Percentiles rank a stretch among this genome's conserved stretches.
These are phyloP conservation scores for Cercophora newfieldiana DNA, from an alignment of 495 filamentous ascomycete species.

Conservation along the genomic window DNA sequence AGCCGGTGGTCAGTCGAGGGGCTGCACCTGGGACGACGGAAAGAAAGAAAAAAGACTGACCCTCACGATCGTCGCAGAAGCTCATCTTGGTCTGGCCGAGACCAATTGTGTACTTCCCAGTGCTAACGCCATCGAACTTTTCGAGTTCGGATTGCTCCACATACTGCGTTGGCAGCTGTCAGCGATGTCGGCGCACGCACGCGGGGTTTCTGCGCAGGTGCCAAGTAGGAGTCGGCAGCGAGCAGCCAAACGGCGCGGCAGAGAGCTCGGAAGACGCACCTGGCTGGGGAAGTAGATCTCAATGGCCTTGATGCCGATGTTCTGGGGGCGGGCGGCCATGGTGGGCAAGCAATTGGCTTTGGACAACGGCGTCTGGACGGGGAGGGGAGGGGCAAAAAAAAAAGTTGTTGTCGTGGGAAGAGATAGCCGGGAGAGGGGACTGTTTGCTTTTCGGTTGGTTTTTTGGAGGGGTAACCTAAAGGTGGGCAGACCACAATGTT, in stretches of 20 bases:
- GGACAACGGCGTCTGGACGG: neutral
- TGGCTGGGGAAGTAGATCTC: constrained; percentile 98
- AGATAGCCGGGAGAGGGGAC: constrained; percentile 13
- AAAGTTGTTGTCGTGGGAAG: constrained; percentile 22
- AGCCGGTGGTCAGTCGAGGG: neutral
- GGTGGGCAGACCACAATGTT: constrained; percentile 19
- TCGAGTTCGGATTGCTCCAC: constrained; percentile 95
- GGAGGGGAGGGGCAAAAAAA: constrained; percentile 21
- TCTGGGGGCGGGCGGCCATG: constrained; percentile 89
- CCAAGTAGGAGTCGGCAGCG: neutral
- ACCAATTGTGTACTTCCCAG: constrained; percentile 98
- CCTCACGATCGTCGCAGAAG: constrained; percentile 99
- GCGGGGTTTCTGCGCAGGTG: neutral
- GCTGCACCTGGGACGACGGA: neutral
- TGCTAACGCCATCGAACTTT: constrained; percentile 94
- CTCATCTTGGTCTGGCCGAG: constrained; percentile 99
- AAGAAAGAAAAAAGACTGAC: constrained; percentile 51
- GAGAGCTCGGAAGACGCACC: constrained; percentile 54
- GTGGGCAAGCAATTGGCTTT: constrained; percentile 39
- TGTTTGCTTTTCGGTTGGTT: constrained; percentile 15
- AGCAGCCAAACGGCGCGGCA: neutral
- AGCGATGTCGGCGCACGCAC: constrained; percentile 30
- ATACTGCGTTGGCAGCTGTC: constrained; percentile 61
- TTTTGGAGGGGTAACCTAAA: constrained; percentile 27
- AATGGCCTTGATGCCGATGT: constrained; percentile 99